Conservation (phyloP, 2,329 filamentous ascomycete genomes). For the Colletotrichum chlorophyti region DNA sequence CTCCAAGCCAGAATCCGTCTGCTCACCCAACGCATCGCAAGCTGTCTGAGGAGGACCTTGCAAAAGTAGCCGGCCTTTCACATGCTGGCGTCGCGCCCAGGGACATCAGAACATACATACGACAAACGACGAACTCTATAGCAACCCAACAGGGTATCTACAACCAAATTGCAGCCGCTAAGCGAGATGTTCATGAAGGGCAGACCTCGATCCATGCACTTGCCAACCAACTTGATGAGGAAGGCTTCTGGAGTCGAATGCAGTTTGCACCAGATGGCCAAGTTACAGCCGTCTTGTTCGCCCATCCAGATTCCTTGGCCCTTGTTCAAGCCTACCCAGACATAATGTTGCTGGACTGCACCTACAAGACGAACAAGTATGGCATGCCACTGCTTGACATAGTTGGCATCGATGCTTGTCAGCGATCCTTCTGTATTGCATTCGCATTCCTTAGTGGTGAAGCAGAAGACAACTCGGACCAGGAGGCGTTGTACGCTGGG, state of each 20-base stretch:
- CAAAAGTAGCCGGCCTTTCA: slow-evolving; percentile 9
- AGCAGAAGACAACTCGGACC: slow-evolving; percentile 28
- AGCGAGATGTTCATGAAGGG: slow-evolving; percentile 21
- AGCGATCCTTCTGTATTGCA: slow-evolving; percentile 32
- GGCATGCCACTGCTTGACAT: slow-evolving; percentile 28
- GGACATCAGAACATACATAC: slow-evolving; percentile 29
- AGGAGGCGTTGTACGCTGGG: slow-evolving; percentile 26
- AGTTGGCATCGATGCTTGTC: slow-evolving; percentile 27
- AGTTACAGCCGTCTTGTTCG: slow-evolving; percentile 33
- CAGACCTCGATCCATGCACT: slow-evolving; percentile 33
- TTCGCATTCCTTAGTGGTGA: slow-evolving; percentile 33
- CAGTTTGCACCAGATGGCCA: slow-evolving; percentile 22
- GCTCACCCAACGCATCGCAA: neutral
- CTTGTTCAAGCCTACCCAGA: slow-evolving; percentile 32
- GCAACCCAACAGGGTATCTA: slow-evolving; percentile 33
- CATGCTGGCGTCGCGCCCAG: slow-evolving; percentile 26
- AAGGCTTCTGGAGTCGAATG: slow-evolving; percentile 32
- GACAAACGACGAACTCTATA: slow-evolving; percentile 15
- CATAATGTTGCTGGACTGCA: slow-evolving; percentile 32
- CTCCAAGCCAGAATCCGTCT: slow-evolving; percentile 16
- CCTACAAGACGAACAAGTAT: slow-evolving; percentile 35
- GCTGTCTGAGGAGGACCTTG: neutral
- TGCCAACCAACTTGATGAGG: slow-evolving; percentile 28
- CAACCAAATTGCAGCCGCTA: slow-evolving; percentile 22
- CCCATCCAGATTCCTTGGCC: slow-evolving; percentile 31